These are phyloP conservation scores for Microbotryomycetes sp. DNA, from an alignment of 1,284 basidiomycete genomes.

Conservation along the genomic window DNA sequence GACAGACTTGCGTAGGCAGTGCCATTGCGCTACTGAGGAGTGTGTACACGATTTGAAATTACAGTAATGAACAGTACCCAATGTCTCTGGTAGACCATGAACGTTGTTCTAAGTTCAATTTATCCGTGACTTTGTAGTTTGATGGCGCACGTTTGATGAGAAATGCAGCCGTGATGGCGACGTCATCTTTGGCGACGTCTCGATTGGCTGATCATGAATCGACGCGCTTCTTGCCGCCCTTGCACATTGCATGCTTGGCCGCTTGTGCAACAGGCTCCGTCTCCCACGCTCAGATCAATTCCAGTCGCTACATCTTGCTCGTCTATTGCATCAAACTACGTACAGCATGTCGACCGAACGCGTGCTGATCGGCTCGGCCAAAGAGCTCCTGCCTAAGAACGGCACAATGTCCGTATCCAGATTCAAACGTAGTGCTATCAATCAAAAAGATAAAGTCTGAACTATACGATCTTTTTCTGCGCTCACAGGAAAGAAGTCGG, in stretches of 20 bases:
- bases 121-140: too few relatives aligned
- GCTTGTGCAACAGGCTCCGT: background rate
- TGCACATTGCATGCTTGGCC: background rate
- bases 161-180: too few relatives aligned
- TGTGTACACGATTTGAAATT: too few relatives aligned
- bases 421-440: background rate
- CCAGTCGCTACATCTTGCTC: background rate
- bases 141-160: too few relatives aligned
- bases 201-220: background rate
- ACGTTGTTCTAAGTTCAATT: too few relatives aligned
- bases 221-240: background rate
- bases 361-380: background rate
- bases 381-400: background rate
- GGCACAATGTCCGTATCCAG: background rate
- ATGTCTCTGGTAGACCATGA: too few relatives aligned
- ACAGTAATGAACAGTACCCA: too few relatives aligned
- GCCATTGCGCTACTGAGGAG: background rate
- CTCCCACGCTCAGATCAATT: background rate
- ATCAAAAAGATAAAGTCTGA: too few relatives aligned
- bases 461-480: background rate
- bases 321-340: too few relatives aligned
- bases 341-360: background rate
- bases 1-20: constrained; percentile 57
- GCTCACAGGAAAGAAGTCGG: constrained; percentile 66
- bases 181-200: too few relatives aligned